Base-by-base conservation (phyloP, 2,329 filamentous ascomycete species). In the Chaetomium sp. region DNA sequence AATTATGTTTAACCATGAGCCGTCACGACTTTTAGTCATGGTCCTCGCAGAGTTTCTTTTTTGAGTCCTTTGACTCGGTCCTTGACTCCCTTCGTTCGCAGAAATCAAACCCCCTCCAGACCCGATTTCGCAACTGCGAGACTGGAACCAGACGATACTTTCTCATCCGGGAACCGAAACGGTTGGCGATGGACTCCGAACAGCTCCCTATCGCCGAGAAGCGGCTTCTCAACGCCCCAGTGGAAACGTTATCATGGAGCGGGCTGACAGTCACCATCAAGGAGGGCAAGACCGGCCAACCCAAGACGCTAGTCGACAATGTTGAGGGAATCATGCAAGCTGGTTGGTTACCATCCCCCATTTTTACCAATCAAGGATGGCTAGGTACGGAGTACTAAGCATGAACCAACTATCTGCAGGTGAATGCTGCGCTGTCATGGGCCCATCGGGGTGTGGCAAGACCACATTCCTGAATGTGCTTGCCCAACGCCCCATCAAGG, bases 391-490 rank as follows among this genome's bases (percentile, higher is more conserved):
- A 4, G 7, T 8, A 32, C 47, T 49, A 40, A 46, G 27, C 44
- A 49, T 38, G 8, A 5, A 33, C 8, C 6, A 27, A 10, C 35
- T 38, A 12, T 12, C 12, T 9, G 9, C 36, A 49, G 47, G 47
- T 27, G 47, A 49, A 40, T 49, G 47, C 47, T 49, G 36, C 19
- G 47, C 47, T 32, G 36, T 49, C 14, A 49, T 49, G 36, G 47
- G 47, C 19, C 47, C 47, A 12, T 49, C 47, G 9, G 47, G 47
- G 6, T 49, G 47, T 7, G 47, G 47, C 47, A 49, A 49, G 47
- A 49, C 47, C 36, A 49, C 47, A 27, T 49, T 49, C 47, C 36
- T 49, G 14, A 49, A 49, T 32, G 47, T 33, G 9, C 47, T 49
- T n/a, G 47, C 47, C 12, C 47, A 49, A 33, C 47, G 36, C 6